phyloP scores from a whole-genome alignment of 2,329 filamentous ascomycete genomes.

The Myriosclerotinia curreyana region DNA sequence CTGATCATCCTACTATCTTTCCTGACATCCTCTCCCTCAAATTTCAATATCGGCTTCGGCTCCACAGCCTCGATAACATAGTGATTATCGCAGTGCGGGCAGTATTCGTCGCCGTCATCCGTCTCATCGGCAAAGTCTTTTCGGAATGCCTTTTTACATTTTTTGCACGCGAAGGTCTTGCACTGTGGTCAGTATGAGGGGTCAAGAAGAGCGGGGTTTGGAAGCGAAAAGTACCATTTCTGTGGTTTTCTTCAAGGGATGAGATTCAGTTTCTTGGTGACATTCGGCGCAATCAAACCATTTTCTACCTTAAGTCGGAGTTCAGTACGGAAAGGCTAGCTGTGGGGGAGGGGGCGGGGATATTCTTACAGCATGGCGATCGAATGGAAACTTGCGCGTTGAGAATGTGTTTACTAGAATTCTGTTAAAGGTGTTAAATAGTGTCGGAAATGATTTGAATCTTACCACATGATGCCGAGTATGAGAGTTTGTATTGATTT shows the following conservation, averaged over 20 bases:
- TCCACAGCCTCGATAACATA: conserved; percentile 87
- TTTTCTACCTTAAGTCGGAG: conserved; percentile 64
- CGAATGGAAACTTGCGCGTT: conserved; percentile 97
- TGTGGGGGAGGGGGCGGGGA: no score
- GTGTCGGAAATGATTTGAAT: background rate
- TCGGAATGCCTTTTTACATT: conserved; percentile 97
- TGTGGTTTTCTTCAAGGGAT: conserved; percentile 69
- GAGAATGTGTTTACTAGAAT: conserved; percentile 85
- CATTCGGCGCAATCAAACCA: conserved; percentile 99
- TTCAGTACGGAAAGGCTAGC: conserved; percentile 15
- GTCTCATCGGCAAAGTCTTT: conserved; percentile 82
- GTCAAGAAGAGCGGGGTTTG: conserved; percentile 13
- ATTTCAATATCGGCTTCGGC: conserved; percentile 75
- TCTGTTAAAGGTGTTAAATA: conserved; percentile 23
- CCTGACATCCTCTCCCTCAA: conserved; percentile 88
- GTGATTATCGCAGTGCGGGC: conserved; percentile 98
- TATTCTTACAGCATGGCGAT: conserved; percentile 80
- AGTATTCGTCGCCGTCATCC: conserved; percentile 97
- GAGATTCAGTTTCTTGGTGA: conserved; percentile 76
- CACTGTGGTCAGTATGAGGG: conserved; percentile 5
- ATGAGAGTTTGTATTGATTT: background rate
- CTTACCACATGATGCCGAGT: conserved; percentile 37
- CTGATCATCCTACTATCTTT: conserved; percentile 88
- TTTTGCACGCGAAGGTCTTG: conserved; percentile 86
- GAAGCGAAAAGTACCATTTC: conserved; percentile 63